Base-by-base conservation (phyloP, 768 basidiomycete genomes). In the Russula sp. region DNA sequence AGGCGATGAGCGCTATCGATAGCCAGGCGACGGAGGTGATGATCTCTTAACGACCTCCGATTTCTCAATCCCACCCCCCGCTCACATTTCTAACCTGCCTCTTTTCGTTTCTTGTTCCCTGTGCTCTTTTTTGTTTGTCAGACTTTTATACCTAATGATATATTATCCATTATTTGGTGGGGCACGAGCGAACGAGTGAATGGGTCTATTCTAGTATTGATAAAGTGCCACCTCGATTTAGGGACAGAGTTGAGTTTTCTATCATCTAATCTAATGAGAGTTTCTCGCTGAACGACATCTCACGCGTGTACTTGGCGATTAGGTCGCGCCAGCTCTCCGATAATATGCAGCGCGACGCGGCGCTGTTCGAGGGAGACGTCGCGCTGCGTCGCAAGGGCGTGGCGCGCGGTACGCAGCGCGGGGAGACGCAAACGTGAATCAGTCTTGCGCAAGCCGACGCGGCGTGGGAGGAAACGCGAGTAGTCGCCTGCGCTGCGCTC, bases 401-500 rank as follows among this genome's bases (percentile, higher is more conserved):
- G 71, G 13, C 71, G 71, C 22, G 82, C 80, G 22, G 77, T 73
- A 36, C 75, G 74, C 34, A 78, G 57, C 6, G 81, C 76, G n/a
- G 79, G 69, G 52, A 72, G 61, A 41, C 65, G 70, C 42, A 72
- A 61, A 41, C 65, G 70, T 41, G 71, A 58, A 9, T 68, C 67
- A 25, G 69, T 52, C 48, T 69, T 77, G 58, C 71, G 48, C 25
- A 39, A 67, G 47, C 67, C 65, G 8, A 70, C 65, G 29, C 65
- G 49, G 11, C 61, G 59, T 9, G 76, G 73, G 48, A 78, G 69
- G 64, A 79, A 81, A 41, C 76, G 76, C 16, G 76, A 72, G 66
- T 86, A 87, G 65, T 83, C 78, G 34, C 83, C 82, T 5, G 75
- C 80, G 16, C 72, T 61, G 29, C 50, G 60, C 67, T 82, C 81